phyloP scores from a whole-genome alignment of 2,329 filamentous ascomycete species.

The Penicillium sp. region DNA sequence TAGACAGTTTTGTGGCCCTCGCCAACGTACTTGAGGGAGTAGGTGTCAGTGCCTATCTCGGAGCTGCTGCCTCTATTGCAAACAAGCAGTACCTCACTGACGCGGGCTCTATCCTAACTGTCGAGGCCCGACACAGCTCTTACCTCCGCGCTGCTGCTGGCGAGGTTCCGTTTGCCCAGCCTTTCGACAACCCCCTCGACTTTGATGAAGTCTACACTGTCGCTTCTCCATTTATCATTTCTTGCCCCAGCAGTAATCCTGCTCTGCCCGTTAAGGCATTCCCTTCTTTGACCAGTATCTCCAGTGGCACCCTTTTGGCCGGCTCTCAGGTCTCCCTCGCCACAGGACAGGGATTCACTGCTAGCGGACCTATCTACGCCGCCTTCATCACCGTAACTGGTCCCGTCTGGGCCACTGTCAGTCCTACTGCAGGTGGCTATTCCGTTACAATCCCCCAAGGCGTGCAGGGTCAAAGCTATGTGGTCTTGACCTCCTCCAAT shows the following conservation, averaged over 20 bases:
- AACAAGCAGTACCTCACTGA: conserved; percentile 60
- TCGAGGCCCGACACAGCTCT: conserved; percentile 65
- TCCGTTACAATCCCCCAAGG: conserved; percentile 24
- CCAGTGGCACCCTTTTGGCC: conserved; percentile 13
- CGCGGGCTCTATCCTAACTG: conserved; percentile 63
- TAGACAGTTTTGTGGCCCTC: conserved; percentile 53
- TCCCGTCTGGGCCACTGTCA: conserved; percentile 6
- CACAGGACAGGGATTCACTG: conserved; percentile 21
- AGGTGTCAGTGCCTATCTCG: conserved; percentile 62
- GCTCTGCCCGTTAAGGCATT: conserved; percentile 62
- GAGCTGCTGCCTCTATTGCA: conserved; percentile 60
- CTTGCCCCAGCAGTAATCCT: conserved; percentile 57
- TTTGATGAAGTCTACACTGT: conserved; percentile 64
- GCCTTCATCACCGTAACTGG: conserved; percentile 21
- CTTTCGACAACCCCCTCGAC: conserved; percentile 61
- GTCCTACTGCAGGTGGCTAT: conserved; percentile 11
- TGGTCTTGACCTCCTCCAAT: conserved; percentile 28
- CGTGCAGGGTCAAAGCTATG: conserved; percentile 30
- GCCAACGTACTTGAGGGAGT: conserved; percentile 56
- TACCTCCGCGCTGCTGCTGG: conserved; percentile 57
- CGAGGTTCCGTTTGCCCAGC: conserved; percentile 56
- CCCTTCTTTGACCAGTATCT: conserved; percentile 44
- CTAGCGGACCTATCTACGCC: conserved; percentile 16
- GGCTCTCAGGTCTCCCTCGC: conserved; percentile 21
- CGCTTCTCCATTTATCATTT: conserved; percentile 61